Base-by-base conservation (phyloP, 257 asterid genomes). In the Striga asiatica region DNA sequence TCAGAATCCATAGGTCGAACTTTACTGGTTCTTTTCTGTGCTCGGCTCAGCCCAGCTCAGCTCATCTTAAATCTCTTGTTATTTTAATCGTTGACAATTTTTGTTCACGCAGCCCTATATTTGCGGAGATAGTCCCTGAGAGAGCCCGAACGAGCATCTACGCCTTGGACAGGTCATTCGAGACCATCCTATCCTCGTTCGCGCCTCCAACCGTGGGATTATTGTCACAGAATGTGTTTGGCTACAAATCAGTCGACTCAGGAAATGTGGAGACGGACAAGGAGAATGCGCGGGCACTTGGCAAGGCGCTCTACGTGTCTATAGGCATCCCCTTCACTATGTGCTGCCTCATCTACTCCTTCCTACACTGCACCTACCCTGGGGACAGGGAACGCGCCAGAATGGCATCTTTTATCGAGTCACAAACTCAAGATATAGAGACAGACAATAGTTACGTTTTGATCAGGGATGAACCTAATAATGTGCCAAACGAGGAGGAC, bases 201-300 rank as follows among this genome's bases (percentile, higher is more conserved):
- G 96, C 98, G 32, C 95, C 98, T 10, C 92, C 95, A 0, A 57
- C 84, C 4, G 96, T 91, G 3, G 98, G 98, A 32, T 45, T 83
- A 35, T 53, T 91, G 50, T 72, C 95, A 45, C 92, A 91, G 64
- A 74, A 68, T 0, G 74, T 78, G 14, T 91, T 75, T 12, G 95
- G 95, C 54, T 91, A 67, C 23, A 84, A 78, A 50, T 59, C 85
- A 0, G 69, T n/a, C n/a, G n/a, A 54, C 54, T 69, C 85, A 0
- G 63, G 70, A 64, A 50, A 35, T 16, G 66, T 77, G 4, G 80
- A 68, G 57, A 80, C 82, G 0, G 94, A 89, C 46, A 71, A 92
- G 76, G 84, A 76, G 60, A 89, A 86, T 16, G 95, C 94, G 13
- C 82, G 78, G 37, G 81, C 98, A 18, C 87, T 91, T 18, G 95